Conservation (phyloP, 257 asterid genomes). For the Plantago ovata region DNA sequence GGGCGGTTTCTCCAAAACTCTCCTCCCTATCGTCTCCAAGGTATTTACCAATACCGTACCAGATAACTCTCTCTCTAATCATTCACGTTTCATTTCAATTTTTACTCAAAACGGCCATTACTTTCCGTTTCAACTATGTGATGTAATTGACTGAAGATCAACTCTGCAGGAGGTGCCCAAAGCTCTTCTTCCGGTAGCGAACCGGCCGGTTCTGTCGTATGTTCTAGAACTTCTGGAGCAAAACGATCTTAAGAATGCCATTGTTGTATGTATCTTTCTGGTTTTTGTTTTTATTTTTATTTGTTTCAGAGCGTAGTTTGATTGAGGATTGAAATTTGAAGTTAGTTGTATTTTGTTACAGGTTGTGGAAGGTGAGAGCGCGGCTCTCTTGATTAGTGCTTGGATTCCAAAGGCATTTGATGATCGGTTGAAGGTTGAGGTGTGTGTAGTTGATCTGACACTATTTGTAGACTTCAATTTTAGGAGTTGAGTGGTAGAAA, state of each 20-base stretch:
- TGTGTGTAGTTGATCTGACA: conserved; percentile 17
- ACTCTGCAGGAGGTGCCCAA: conserved; percentile 76
- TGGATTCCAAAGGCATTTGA: conserved; percentile 82
- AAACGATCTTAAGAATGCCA: conserved; percentile 62
- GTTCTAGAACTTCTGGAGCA: conserved; percentile 86
- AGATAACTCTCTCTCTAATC: not conserved
- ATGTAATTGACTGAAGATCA: not conserved
- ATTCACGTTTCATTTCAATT: not conserved
- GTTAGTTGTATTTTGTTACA: conserved; percentile 16
- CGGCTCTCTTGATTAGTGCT: conserved; percentile 75
- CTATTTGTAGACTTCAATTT: not conserved
- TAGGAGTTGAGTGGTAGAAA: not conserved
- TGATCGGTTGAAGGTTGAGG: conserved; percentile 95
- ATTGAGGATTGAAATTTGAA: conserved; percentile 20
- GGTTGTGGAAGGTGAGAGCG: conserved; percentile 92
- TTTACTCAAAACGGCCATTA: not conserved
- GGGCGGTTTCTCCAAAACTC: conserved; percentile 80
- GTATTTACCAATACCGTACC: conserved; percentile 14
- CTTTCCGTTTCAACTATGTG: not conserved
- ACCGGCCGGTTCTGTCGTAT: conserved; percentile 75
- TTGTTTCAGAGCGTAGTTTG: not conserved
- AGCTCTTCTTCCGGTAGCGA: conserved; percentile 86
- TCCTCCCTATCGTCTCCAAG: conserved; percentile 91
- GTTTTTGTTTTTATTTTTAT: not conserved
- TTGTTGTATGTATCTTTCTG: conserved; percentile 49